These are phyloP conservation scores for Nothophoma quercina DNA, from an alignment of 2,329 filamentous ascomycete species.

Conservation along the genomic window DNA sequence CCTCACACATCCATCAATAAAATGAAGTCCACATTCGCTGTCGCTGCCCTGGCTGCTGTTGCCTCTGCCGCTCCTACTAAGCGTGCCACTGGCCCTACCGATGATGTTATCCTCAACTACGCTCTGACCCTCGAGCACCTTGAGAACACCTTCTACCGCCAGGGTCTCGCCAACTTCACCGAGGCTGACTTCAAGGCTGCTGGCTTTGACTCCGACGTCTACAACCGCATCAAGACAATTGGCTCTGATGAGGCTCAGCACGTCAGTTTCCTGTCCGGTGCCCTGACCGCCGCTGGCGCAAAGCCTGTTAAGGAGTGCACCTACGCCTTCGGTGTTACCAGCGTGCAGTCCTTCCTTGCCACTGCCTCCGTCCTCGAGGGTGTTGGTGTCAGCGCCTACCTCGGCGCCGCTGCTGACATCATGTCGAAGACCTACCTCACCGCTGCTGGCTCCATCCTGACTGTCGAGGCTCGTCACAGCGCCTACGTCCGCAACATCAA, in stretches of 20 bases:
- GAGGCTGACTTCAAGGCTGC: conserved; percentile 33
- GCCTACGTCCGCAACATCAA: conserved; percentile 65
- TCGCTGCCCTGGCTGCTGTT: conserved; percentile 15
- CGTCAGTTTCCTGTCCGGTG: conserved; percentile 62
- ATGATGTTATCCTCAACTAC: conserved; percentile 52
- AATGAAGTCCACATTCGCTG: conserved; percentile 16
- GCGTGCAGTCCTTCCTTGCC: conserved; percentile 60
- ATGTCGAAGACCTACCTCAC: conserved; percentile 66
- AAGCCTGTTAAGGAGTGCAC: conserved; percentile 62
- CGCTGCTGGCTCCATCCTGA: conserved; percentile 68
- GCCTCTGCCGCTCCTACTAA: conserved; percentile 33
- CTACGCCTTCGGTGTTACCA: conserved; percentile 63
- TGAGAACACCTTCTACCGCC: conserved; percentile 69
- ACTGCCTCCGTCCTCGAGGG: conserved; percentile 63
- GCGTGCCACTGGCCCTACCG: conserved; percentile 30
- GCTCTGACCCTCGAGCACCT: conserved; percentile 56
- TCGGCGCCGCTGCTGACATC: conserved; percentile 68
- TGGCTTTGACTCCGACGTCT: conserved; percentile 57
- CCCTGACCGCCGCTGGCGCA: conserved; percentile 55
- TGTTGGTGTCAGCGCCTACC: conserved; percentile 67
- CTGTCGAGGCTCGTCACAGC: conserved; percentile 70
- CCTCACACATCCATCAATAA: not conserved
- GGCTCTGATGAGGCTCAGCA: conserved; percentile 65
- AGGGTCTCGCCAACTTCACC: conserved; percentile 66
- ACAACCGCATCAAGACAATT: conserved; percentile 65